phyloP scores from a whole-genome alignment of 2,329 filamentous ascomycete species.

The Fusarium stilboides region DNA sequence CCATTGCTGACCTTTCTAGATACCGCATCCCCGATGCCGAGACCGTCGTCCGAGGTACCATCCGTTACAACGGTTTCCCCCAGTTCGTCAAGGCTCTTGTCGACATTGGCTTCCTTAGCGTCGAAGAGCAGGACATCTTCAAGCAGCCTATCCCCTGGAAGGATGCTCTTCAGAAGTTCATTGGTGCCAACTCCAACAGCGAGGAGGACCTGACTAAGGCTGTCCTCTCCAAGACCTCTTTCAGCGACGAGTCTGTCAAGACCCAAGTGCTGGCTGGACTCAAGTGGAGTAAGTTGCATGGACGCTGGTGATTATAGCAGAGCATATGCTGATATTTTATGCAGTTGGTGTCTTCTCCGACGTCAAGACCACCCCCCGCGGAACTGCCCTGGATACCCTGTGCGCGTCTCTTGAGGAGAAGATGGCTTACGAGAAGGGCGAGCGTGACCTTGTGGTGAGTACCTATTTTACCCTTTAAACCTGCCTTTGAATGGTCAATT shows the following conservation, averaged over 20 bases:
- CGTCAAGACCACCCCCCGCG: slow-evolving; percentile 70
- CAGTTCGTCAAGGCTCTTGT: slow-evolving; percentile 90
- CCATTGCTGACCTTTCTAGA: slow-evolving; percentile 11
- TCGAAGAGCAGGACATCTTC: slow-evolving; percentile 68
- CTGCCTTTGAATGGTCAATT: background rate
- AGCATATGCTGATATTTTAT: slow-evolving; percentile 3
- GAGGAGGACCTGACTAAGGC: slow-evolving; percentile 80
- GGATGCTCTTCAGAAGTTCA: slow-evolving; percentile 83
- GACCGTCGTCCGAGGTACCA: slow-evolving; percentile 85
- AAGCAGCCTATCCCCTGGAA: slow-evolving; percentile 83
- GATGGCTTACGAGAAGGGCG: slow-evolving; percentile 77
- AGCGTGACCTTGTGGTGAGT: slow-evolving; percentile 71
- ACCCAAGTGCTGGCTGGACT: slow-evolving; percentile 34
- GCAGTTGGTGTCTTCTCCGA: slow-evolving; percentile 54
- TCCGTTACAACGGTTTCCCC: slow-evolving; percentile 91
- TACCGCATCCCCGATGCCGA: slow-evolving; percentile 89
- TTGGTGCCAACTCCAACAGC: slow-evolving; percentile 76
- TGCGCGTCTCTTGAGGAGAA: slow-evolving; percentile 75
- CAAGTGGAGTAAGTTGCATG: slow-evolving; percentile 29
- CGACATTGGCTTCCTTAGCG: slow-evolving; percentile 89
- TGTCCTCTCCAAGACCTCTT: slow-evolving; percentile 77
- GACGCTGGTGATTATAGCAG: background rate
- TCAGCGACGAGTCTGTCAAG: slow-evolving; percentile 42
- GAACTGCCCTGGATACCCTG: slow-evolving; percentile 79
- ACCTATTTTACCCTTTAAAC: background rate